These are phyloP conservation scores for Plicaturopsis crispa DNA, from an alignment of 768 basidiomycete genomes.

Conservation along the genomic window DNA sequence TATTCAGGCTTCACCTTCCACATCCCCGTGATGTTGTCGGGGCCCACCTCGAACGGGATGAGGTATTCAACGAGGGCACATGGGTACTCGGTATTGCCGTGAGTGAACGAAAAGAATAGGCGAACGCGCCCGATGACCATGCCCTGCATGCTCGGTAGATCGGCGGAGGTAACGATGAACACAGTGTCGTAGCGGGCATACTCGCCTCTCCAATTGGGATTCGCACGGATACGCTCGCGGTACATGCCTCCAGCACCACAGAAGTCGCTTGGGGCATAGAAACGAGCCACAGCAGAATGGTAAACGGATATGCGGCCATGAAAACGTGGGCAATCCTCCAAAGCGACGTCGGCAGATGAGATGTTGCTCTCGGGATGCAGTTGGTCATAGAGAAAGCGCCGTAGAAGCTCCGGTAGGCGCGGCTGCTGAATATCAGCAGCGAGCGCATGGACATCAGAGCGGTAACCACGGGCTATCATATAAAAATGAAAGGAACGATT, in stretches of 20 bases:
- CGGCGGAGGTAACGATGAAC: slow-evolving; percentile 12
- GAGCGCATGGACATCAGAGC: slow-evolving; percentile 1
- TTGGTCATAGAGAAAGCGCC: slow-evolving; percentile 12
- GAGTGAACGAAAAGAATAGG: slow-evolving; percentile 21
- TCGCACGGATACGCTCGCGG: slow-evolving; percentile 19
- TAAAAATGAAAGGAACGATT: background rate
- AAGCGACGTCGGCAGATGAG: slow-evolving; percentile 1
- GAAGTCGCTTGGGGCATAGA: slow-evolving; percentile 19
- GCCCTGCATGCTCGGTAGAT: slow-evolving; percentile 14
- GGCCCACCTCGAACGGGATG: slow-evolving; percentile 8
- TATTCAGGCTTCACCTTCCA: slow-evolving; percentile 12
- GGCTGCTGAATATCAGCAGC: slow-evolving; percentile 6
- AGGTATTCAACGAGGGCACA: slow-evolving; percentile 28
- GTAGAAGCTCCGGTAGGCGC: slow-evolving; percentile 6
- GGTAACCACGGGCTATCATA: slow-evolving; percentile 1
- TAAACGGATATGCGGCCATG: slow-evolving; percentile 13
- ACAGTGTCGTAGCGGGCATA: slow-evolving; percentile 19
- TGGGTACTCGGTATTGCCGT: slow-evolving; percentile 7
- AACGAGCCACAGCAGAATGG: slow-evolving; percentile 19
- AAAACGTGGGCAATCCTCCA: slow-evolving; percentile 9
- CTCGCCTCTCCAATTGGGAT: slow-evolving; percentile 13
- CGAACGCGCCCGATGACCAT: slow-evolving; percentile 18
- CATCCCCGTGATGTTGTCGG: slow-evolving; percentile 19
- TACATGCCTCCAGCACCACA: slow-evolving; percentile 19
- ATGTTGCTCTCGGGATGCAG: slow-evolving; percentile 7